Percentiles rank a stretch among this genome's conserved stretches.
phyloP scores from a whole-genome alignment of 2,329 filamentous ascomycete species.

The Diaporthe amygdali region DNA sequence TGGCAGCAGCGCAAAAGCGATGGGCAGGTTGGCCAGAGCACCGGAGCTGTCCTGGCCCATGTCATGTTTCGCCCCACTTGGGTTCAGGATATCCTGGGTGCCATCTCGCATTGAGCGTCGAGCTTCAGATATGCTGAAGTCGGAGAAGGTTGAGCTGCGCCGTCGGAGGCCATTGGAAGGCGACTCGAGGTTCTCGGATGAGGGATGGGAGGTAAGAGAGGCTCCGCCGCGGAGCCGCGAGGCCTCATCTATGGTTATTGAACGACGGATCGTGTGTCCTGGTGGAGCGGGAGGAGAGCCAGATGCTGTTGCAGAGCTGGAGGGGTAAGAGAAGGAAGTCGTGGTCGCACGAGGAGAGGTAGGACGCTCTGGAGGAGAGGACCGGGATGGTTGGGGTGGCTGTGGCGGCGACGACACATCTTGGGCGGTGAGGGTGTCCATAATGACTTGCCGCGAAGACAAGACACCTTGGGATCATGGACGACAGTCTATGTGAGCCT shows the following conservation, averaged over 20 bases:
- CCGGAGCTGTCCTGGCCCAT: conserved; percentile 57
- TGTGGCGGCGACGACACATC: background rate
- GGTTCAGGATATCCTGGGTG: conserved; percentile 70
- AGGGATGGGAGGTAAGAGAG: conserved; percentile 26
- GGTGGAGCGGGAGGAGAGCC: conserved; percentile 29
- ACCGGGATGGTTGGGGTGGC: background rate
- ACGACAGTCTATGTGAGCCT: conserved; percentile 3
- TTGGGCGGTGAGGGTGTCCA: conserved; percentile 11
- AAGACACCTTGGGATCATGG: background rate
- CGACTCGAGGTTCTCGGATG: conserved; percentile 33
- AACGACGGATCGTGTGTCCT: conserved; percentile 46
- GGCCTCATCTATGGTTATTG: conserved; percentile 45
- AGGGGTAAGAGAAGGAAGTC: conserved; percentile 16
- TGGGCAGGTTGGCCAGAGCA: conserved; percentile 78
- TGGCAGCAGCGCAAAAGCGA: conserved; percentile 84
- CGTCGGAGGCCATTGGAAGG: conserved; percentile 50
- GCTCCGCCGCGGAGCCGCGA: conserved; percentile 31
- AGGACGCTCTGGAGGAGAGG: conserved; percentile 7
- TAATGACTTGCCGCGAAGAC: conserved; percentile 5
- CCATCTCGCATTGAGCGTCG: conserved; percentile 67
- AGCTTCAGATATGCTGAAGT: conserved; percentile 73
- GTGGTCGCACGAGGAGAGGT: conserved; percentile 13
- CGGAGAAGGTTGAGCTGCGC: conserved; percentile 80
- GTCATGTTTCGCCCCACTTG: conserved; percentile 44
- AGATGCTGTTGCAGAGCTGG: background rate